Evolutionary conservation across 805 yeast genomes (phyloP).

Genomic region (Hanseniaspora clermontiae): DNA sequence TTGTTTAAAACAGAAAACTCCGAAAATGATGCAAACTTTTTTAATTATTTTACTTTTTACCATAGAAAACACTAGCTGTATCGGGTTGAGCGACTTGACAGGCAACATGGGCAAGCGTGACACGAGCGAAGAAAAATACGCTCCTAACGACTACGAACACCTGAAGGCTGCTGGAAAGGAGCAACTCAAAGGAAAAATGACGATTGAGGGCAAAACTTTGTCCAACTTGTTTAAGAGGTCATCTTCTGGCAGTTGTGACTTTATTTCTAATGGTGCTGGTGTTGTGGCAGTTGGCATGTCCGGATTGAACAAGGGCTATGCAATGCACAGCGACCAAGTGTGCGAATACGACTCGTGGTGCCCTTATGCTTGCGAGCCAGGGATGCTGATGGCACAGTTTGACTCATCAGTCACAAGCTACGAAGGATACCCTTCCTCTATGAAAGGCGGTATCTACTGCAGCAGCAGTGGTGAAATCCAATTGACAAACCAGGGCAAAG

Average conservation of each 20-base stretch:
- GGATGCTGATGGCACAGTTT: constrained; percentile 82
- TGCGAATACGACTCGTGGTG: constrained; percentile 73
- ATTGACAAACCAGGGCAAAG: constrained; percentile 44
- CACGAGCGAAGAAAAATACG: not conserved
- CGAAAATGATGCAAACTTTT: not conserved
- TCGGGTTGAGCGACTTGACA: constrained; percentile 10
- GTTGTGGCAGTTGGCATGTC: constrained; percentile 54
- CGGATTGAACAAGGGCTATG: constrained; percentile 71
- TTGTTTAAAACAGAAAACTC: too few species aligned
- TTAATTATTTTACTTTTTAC: not conserved
- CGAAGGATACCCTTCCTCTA: constrained; percentile 55
- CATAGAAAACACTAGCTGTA: not conserved
- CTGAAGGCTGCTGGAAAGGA: constrained; percentile 17
- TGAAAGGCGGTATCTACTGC: constrained; percentile 75
- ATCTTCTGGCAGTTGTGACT: constrained; percentile 37
- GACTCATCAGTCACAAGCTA: constrained; percentile 62
- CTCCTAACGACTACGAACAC: constrained; percentile 6
- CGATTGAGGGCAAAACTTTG: constrained; percentile 22
- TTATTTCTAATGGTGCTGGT: constrained; percentile 51
- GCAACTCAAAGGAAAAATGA: constrained; percentile 17
- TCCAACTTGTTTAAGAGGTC: constrained; percentile 23
- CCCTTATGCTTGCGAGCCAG: constrained; percentile 87
- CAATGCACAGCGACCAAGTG: constrained; percentile 58
- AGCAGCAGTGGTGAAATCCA: constrained; percentile 54
- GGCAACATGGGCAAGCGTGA: constrained; percentile 11